Evolutionary conservation across 192 early-diverging fungal species (phyloP).

Genomic region (Umbelopsis isabellina): DNA sequence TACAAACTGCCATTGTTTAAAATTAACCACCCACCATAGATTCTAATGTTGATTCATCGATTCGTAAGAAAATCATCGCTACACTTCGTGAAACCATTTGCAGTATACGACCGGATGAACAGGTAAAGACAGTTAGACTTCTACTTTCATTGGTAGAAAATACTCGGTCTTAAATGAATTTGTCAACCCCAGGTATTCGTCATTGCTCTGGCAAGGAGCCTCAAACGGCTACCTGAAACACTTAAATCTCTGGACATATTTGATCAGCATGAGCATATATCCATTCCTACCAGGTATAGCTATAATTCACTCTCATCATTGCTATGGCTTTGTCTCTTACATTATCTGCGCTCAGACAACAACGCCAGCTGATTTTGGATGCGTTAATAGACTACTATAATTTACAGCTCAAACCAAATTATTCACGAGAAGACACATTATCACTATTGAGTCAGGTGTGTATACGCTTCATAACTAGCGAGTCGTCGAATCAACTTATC

Average conservation of each 20-base stretch:
- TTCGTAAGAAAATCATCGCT: background rate
- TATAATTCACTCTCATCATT: background rate
- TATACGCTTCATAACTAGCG: background rate
- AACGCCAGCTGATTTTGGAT: constrained; percentile 31
- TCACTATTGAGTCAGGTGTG: constrained; percentile 26
- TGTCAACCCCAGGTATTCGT: constrained; percentile 23
- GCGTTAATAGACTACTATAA: background rate
- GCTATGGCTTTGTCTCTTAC: background rate
- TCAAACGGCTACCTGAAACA: constrained; percentile 21
- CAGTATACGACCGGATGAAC: constrained; percentile 2
- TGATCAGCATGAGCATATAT: constrained; percentile 33
- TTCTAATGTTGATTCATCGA: background rate
- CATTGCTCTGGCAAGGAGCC: constrained; percentile 23
- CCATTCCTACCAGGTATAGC: constrained; percentile 31
- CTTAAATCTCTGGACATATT: constrained; percentile 30
- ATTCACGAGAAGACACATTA: constrained; percentile 8
- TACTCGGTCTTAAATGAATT: background rate
- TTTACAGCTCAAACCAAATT: background rate
- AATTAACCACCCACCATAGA: background rate
- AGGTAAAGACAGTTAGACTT: background rate
- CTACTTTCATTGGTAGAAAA: background rate
- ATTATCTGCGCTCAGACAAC: constrained; percentile 1
- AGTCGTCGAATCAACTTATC: background rate
- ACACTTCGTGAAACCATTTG: background rate
- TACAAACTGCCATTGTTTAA: background rate